These are phyloP conservation scores for Rhytidiadelphus loreus DNA, from an alignment of 225 moss, liverwort and hornwort species.

Conservation along the genomic window DNA sequence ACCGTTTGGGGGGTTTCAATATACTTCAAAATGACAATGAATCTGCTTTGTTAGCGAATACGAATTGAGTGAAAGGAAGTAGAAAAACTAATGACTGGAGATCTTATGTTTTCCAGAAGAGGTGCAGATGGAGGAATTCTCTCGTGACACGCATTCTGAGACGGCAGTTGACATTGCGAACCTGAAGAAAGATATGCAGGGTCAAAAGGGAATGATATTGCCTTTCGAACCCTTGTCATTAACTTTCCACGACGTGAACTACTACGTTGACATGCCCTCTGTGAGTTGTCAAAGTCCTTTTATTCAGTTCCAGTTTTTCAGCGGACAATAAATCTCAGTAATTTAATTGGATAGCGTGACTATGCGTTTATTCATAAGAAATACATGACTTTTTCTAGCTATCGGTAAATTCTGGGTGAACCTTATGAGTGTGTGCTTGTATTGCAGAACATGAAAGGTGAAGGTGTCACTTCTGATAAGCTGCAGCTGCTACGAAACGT, in stretches of 20 bases:
- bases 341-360: not conserved
- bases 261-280: slow-evolving; percentile 87
- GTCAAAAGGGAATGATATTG: slow-evolving; percentile 71
- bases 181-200: slow-evolving; percentile 10
- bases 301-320: not conserved
- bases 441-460: slow-evolving; percentile 85
- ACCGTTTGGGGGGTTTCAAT: not conserved
- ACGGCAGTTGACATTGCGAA: slow-evolving; percentile 30
- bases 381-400: not conserved
- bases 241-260: slow-evolving; percentile 69
- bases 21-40: not conserved
- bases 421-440: not conserved
- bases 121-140: slow-evolving; percentile 20
- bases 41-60: not conserved
- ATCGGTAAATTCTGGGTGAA: not conserved
- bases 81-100: not conserved
- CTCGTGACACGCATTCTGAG: slow-evolving; percentile 5
- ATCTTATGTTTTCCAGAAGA: slow-evolving; percentile 9
- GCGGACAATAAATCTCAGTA: not conserved
- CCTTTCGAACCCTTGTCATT: slow-evolving; percentile 73
- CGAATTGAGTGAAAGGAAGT: not conserved
- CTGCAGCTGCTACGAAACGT: slow-evolving; percentile 72
- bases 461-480: slow-evolving; percentile 68
- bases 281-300: slow-evolving; percentile 18
- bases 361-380: not conserved